These are phyloP conservation scores for Podospora pseudocomata DNA, from an alignment of 495 filamentous ascomycete species.

Conservation along the genomic window DNA sequence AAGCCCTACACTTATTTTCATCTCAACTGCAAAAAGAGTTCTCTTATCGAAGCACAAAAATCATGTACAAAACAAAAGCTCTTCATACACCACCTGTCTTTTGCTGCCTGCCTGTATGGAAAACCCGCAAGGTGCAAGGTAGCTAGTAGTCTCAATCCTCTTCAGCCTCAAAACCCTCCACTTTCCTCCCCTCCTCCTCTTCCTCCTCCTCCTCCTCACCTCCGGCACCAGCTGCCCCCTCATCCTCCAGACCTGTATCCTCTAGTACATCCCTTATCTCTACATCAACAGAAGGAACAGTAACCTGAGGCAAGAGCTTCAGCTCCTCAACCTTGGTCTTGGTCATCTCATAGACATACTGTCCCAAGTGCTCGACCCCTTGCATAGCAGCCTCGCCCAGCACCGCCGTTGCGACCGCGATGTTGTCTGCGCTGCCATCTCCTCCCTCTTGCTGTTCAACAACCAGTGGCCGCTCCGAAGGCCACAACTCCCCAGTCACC, in stretches of 20 bases:
- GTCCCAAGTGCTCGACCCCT: slow-evolving; percentile 87
- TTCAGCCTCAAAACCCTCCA: slow-evolving; percentile 35
- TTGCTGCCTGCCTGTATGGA: background rate
- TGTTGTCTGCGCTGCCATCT: slow-evolving; percentile 36
- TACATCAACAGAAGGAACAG: slow-evolving; percentile 28
- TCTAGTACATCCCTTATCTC: slow-evolving; percentile 45
- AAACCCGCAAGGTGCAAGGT: background rate
- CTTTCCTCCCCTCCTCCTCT: slow-evolving; percentile 35
- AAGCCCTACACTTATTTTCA: background rate
- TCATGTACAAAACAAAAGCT: background rate
- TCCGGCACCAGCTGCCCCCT: slow-evolving; percentile 29
- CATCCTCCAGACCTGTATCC: slow-evolving; percentile 27
- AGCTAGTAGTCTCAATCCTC: slow-evolving; percentile 18
- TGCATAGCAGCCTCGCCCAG: slow-evolving; percentile 66
- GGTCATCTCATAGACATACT: slow-evolving; percentile 98
- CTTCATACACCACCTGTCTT: background rate
- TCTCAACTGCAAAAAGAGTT: background rate
- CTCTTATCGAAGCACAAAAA: background rate
- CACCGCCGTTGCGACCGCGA: slow-evolving; percentile 16
- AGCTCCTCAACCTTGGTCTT: slow-evolving; percentile 66
- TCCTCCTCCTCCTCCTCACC: slow-evolving; percentile 34
- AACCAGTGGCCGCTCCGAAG: slow-evolving; percentile 56
- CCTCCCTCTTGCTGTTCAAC: slow-evolving; percentile 47
- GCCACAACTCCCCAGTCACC: slow-evolving; percentile 82
- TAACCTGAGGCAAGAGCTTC: slow-evolving; percentile 29